Base-by-base conservation (phyloP, 2,329 filamentous ascomycete genomes). In the Tolypocladium paradoxum region DNA sequence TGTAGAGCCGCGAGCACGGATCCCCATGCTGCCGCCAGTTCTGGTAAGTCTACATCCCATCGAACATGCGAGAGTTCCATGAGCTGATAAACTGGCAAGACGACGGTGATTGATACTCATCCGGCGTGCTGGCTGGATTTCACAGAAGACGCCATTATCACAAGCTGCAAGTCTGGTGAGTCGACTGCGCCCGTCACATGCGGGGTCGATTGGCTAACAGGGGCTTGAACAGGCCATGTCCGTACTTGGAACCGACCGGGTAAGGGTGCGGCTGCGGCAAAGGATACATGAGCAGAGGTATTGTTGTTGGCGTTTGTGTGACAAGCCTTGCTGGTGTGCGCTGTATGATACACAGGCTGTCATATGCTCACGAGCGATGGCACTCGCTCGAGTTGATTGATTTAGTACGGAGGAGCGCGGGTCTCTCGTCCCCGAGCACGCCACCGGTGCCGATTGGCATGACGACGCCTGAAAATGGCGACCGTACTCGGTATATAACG, bases 61-160 rank as follows among this genome's bases (percentile, higher is more conserved):
- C n/a, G 35, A 12, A 20, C 14, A 22, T 4, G 16, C 7, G 12
- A n/a, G n/a, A 43, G 18, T 12, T 20, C 27, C 4, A 14, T 33
- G 3, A 2, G 35, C 56, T 58, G 47, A 58, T 38, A 14, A 24
- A 18, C 8, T 31, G 27, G 37, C 54, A 14, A 91, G 75, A 89
- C 87, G 48, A 96, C 96, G 69, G 75, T 80, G 14, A 83, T 96
- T 36, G 90, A 96, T 67, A 82, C 85, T 56, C 90, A 97, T 69
- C 90, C 91, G 51, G 76, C 95, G 47, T 88, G 83, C 67, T 96
- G 91, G 86, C 71, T 99, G 38, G 88, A 85, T n/a, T 99, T 99
- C 63, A 91, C 92, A 52, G 87, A 96, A 66, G 85, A 95, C 62
- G 87, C 87, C 57, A 96, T 99, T 60, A 84, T 97, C 64, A 96